Base-by-base conservation (phyloP, 208 protist species). In the Crithidia mellificae region DNA sequence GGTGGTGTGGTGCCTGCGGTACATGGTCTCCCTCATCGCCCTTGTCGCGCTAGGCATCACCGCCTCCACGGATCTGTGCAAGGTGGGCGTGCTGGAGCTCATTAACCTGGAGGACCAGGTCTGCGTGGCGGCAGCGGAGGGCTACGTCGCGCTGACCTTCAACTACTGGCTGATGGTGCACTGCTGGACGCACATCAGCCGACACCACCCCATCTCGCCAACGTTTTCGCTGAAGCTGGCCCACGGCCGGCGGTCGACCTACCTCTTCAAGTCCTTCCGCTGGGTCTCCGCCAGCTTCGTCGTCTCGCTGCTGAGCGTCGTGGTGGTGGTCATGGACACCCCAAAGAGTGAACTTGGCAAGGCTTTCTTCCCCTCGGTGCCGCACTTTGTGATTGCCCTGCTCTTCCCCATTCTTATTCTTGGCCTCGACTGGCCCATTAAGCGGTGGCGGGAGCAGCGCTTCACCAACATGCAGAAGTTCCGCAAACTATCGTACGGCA, bases 131-230 rank as follows among this genome's bases (percentile, higher is more conserved):
- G 68, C 85, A 0, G 80, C 77, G 19, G 85, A 87, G 27, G 88
- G 87, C 39, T 96, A 96, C 64, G 84, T 93, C 27, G 72, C 71
- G 4, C 74, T 93, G n/a, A 93, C 88, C 12, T 74, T 96, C 29
- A 96, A 93, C 74, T 92, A 91, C 61, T 96, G 91, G 91, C 55
- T 96, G 8, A 89, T 96, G 78, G 77, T 96, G 38, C 91, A 96
- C 72, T 85, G 84, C 69, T 92, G 86, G 88, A 93, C 88, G 57
- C 91, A 96, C 75, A 90, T 96, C 25, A 96, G 88, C 68, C 87
- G 91, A 2, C 85, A 96, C 55, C 76, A 92, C 55, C 81, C 80
- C 62, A 81, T 96, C 38, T 83, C 86, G 0, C 80, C 78, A 1
- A 80, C 73, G 54, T 83, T 92, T 56, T 90, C 85, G 25, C 78